Evolutionary conservation across 2,329 filamentous ascomycete species (phyloP).

Genomic region (Beauveria varroae): DNA sequence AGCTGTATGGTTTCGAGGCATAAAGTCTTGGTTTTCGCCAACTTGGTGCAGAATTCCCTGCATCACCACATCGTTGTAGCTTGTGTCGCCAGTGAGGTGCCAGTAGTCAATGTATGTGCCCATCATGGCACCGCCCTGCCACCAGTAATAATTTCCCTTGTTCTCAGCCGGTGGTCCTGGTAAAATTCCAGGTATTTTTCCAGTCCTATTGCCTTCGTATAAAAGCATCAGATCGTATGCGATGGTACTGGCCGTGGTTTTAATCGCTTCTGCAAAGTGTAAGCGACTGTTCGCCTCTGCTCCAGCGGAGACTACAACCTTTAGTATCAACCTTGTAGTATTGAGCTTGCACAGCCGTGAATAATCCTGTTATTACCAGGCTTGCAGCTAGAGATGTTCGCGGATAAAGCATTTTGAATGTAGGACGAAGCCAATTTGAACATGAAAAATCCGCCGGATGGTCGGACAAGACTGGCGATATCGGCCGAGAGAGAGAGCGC

Average conservation of each 20-base stretch:
- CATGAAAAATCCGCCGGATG: background rate
- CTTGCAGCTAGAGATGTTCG: background rate
- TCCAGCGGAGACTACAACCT: background rate
- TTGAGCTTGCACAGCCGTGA: background rate
- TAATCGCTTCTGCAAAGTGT: constrained; percentile 29
- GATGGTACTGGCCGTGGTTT: constrained; percentile 29
- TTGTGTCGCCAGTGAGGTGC: constrained; percentile 56
- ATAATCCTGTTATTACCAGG: background rate
- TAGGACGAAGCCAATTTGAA: background rate
- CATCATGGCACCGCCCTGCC: constrained; percentile 64
- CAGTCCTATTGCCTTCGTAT: constrained; percentile 36
- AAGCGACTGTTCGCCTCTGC: background rate
- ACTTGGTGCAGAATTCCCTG: constrained; percentile 51
- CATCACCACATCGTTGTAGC: constrained; percentile 53
- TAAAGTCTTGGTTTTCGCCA: constrained; percentile 49
- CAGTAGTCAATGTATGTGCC: constrained; percentile 64
- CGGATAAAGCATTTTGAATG: background rate
- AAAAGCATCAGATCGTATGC: constrained; percentile 36
- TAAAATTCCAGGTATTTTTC: constrained; percentile 41
- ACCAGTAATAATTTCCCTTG: constrained; percentile 61
- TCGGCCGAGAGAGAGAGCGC: background rate
- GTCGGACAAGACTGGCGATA: background rate
- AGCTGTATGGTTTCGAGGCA: constrained; percentile 51
- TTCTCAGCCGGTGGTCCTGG: constrained; percentile 34
- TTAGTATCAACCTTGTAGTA: constrained; percentile 11